Conservation (phyloP, 345 rosid species). For the Gynandropsis gynandra region DNA sequence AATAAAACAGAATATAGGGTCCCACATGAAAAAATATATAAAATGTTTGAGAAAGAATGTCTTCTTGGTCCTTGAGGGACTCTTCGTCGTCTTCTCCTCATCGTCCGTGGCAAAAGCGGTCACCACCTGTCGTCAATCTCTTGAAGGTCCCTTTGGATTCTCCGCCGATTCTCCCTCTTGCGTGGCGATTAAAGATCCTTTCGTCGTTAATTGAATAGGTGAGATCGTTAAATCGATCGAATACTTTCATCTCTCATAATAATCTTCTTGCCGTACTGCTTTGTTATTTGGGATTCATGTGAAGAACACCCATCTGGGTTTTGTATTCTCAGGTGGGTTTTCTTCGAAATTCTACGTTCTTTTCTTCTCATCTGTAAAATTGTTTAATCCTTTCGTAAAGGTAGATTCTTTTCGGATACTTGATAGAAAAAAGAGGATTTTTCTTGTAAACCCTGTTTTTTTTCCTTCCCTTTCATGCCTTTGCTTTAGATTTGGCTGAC, state of each 20-base stretch:
- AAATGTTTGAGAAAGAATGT: neutral
- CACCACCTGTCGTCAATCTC: neutral
- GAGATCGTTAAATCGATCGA: neutral
- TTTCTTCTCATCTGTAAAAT: neutral
- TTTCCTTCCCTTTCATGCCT: neutral
- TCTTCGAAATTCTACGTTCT: constrained; percentile 13
- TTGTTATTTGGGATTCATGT: constrained; percentile 9
- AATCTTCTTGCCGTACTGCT: neutral
- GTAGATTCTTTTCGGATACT: neutral
- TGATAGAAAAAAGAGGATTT: neutral
- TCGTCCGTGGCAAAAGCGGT: constrained; percentile 3
- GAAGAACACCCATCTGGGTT: constrained; percentile 28
- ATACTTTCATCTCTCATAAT: neutral
- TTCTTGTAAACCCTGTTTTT: neutral
- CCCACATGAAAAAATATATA: constrained; percentile 3
- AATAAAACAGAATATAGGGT: neutral
- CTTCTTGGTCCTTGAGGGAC: constrained; percentile 10
- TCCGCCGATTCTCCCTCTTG: neutral
- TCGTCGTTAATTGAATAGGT: constrained; percentile 17
- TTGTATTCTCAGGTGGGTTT: neutral
- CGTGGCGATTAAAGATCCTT: neutral
- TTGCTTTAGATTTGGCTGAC: neutral
- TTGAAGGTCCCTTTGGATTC: constrained; percentile 9
- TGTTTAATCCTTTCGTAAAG: constrained; percentile 3
- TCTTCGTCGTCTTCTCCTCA: neutral